A percentile compares a stretch with the other conserved stretches of the same genome.
Evolutionary conservation across 2,329 filamentous ascomycete genomes (phyloP).

Genomic region (Fusarium decemcellulare): DNA sequence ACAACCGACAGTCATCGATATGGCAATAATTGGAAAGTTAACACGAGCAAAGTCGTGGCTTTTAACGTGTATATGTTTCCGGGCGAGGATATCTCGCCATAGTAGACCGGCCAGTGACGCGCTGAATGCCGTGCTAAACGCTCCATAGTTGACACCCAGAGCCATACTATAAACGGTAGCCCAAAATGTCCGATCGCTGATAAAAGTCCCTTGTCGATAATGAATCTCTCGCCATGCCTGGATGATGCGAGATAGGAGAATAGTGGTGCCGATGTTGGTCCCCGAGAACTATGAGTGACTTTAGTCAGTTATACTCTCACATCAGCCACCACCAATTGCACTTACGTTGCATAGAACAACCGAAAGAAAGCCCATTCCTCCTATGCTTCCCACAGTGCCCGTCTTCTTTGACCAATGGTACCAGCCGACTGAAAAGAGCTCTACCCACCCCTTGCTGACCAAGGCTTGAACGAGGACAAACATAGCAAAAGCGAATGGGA

Average conservation of each 20-base stretch:
- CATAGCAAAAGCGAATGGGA: constrained; percentile 82
- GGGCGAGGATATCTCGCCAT: constrained; percentile 78
- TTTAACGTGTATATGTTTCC: constrained; percentile 77
- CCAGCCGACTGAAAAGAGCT: constrained; percentile 81
- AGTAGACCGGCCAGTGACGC: constrained; percentile 79
- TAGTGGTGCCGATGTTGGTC: constrained; percentile 83
- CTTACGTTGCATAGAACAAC: constrained; percentile 81
- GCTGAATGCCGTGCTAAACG: constrained; percentile 80
- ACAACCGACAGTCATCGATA: constrained; percentile 76
- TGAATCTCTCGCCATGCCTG: constrained; percentile 78
- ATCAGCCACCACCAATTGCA: constrained; percentile 30
- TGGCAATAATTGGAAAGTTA: constrained; percentile 79
- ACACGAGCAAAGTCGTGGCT: constrained; percentile 76
- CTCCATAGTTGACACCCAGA: constrained; percentile 81
- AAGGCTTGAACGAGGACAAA: constrained; percentile 81
- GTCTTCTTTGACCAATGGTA: constrained; percentile 80
- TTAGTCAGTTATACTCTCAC: not conserved
- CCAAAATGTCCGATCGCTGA: constrained; percentile 79
- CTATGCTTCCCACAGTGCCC: constrained; percentile 76
- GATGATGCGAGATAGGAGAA: constrained; percentile 78
- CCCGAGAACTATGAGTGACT: constrained; percentile 72
- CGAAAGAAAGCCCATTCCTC: constrained; percentile 81
- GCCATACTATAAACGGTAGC: constrained; percentile 83
- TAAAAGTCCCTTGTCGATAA: constrained; percentile 57
- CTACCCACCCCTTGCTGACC: constrained; percentile 82